Conservation (phyloP, 495 filamentous ascomycete species). For the Hypomontagnella submonticulosa region DNA sequence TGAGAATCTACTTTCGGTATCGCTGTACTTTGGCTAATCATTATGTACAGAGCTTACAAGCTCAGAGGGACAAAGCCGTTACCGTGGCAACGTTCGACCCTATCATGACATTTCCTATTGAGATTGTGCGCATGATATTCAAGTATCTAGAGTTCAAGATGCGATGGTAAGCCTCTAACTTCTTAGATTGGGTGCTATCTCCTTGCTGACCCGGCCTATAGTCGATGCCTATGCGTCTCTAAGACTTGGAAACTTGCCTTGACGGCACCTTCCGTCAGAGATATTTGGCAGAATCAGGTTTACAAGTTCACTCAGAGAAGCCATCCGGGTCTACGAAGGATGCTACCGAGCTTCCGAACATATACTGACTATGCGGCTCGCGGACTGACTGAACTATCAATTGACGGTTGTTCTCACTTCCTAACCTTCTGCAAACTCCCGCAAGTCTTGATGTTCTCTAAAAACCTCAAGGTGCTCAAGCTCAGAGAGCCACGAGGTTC, state of each 20-base stretch:
- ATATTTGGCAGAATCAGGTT: constrained; percentile 35
- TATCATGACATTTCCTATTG: constrained; percentile 59
- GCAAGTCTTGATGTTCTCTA: constrained; percentile 5
- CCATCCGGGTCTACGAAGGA: neutral
- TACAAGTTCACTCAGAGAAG: constrained; percentile 8
- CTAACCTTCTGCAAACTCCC: constrained; percentile 1
- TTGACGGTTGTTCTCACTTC: constrained; percentile 18
- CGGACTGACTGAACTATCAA: constrained; percentile 28
- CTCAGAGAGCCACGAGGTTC: constrained; percentile 8
- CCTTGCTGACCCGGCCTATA: constrained; percentile 12
- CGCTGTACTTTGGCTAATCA: constrained; percentile 4
- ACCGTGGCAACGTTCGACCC: constrained; percentile 53
- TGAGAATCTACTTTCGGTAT: constrained; percentile 15
- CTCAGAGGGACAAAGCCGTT: constrained; percentile 34
- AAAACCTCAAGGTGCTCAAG: constrained; percentile 32
- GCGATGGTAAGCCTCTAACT: constrained; percentile 56
- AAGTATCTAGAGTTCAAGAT: constrained; percentile 59
- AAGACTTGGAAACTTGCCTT: constrained; percentile 37
- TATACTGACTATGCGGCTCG: constrained; percentile 30
- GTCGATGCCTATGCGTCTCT: constrained; percentile 43
- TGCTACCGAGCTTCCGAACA: constrained; percentile 2
- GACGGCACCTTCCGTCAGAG: constrained; percentile 15
- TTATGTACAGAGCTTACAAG: constrained; percentile 16
- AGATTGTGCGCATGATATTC: constrained; percentile 60
- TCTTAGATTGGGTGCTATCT: neutral